Base-by-base conservation (phyloP, 2,329 filamentous ascomycete genomes). In the Scedosporium apiospermum region DNA sequence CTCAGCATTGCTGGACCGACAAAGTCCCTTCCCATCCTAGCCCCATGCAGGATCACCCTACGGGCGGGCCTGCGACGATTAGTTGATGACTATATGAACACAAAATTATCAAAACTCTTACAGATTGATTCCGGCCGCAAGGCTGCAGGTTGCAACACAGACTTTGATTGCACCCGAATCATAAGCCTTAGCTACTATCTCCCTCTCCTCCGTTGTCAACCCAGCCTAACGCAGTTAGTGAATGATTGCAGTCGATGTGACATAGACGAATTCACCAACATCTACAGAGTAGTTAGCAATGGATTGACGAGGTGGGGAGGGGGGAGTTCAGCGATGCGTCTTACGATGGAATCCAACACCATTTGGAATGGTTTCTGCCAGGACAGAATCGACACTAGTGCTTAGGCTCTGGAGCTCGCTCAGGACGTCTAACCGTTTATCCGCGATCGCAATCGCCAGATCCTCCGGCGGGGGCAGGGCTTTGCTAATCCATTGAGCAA, bases 61-160 rank as follows among this genome's bases (percentile, higher is more conserved):
- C 89, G 80, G 6, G 89, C 89, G 14, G 82, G 82, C 14, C 77
- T 78, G 27, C 1, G 9, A 21, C 9, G 34, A 57, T 34, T 10
- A 38, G 42, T 6, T 38, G 10, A 18, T 34, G 58, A 23, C 16
- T 58, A 34, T 18, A 26, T 21, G 34, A 63, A n/a, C 4, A 9
- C 27, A 16, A 30, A 55, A 23, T 10, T 55, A 6, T 23, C 12
- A 55, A 23, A 16, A 26, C 51, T 66, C 74, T 63, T 64, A 79
- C 69, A 93, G 75, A 72, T 93, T 92, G 64, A 93, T 90, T n/a
- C 89, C 89, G 14, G 89, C 89, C n/a, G 89, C 89, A 63, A 93
- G 80, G 70, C 88, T 91, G 68, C 88, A 91, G 1, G 89, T 93
- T 44, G 89, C 89, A 16, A 91, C 85, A 61, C 90, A 86, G 0